These are phyloP conservation scores for Saitoella complicata DNA, from an alignment of 805 yeast genomes.

Conservation along the genomic window DNA sequence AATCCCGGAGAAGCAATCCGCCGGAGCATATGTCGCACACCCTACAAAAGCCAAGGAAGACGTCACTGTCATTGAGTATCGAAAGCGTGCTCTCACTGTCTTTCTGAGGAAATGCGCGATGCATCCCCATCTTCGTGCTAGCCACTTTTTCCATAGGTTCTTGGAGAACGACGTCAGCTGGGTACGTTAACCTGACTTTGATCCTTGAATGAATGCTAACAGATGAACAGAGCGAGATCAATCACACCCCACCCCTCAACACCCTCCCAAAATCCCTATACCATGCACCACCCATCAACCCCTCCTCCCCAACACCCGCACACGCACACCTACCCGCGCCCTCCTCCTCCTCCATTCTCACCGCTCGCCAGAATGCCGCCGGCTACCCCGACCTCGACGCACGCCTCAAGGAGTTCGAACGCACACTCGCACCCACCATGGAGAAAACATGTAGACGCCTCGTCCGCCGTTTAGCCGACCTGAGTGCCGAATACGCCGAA, in stretches of 20 bases:
- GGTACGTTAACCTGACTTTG: conserved; percentile 17
- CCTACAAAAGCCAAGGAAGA: conserved; percentile 32
- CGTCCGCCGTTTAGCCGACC: conserved; percentile 37
- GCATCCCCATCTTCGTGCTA: conserved; percentile 38
- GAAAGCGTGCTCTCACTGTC: conserved; percentile 57
- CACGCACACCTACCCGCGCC: conserved; percentile 53
- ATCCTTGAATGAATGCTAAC: not conserved
- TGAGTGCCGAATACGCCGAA: conserved; percentile 53
- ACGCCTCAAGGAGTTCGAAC: conserved; percentile 31
- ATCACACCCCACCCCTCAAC: conserved; percentile 38
- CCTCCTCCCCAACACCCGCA: conserved; percentile 38
- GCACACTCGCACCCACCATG: conserved; percentile 30
- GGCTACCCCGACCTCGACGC: conserved; percentile 25
- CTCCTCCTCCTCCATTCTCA: conserved; percentile 24
- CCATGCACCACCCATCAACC: conserved; percentile 45
- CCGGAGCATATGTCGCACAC: conserved; percentile 31
- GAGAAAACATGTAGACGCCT: conserved; percentile 44
- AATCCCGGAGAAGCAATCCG: conserved; percentile 71
- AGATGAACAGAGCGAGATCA: conserved; percentile 35
- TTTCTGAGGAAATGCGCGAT: conserved; percentile 62
- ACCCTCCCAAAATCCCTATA: conserved; percentile 37
- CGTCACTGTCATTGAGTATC: conserved; percentile 35
- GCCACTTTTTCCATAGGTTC: conserved; percentile 55
- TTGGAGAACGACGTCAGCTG: conserved; percentile 75
- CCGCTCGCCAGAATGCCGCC: not conserved